Conservation (phyloP, 1,139 yeast species). For the Candida sp. region DNA sequence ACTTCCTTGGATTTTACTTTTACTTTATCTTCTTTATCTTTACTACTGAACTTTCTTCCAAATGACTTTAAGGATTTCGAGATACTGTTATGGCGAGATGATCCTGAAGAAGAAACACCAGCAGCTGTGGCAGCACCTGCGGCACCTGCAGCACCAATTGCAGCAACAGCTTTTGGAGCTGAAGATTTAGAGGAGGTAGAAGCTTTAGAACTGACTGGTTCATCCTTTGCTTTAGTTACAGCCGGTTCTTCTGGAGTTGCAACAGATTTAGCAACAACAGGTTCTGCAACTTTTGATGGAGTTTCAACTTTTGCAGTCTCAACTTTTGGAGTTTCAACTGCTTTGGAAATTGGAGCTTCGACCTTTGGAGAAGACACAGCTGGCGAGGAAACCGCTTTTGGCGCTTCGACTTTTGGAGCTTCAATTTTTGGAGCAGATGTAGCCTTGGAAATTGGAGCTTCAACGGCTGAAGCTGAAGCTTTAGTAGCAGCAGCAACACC, state of each 20-base stretch:
- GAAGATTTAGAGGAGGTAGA: conserved; percentile 1
- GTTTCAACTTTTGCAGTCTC: not conserved
- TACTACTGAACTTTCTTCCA: conserved; percentile 15
- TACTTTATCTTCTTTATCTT: conserved; percentile 7
- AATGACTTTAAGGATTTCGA: conserved; percentile 18
- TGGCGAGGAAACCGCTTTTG: not conserved
- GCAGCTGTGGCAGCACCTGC: conserved; percentile 9
- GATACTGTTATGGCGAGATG: conserved; percentile 14
- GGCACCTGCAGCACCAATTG: conserved; percentile 8
- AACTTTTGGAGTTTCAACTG: not conserved
- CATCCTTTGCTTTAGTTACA: conserved; percentile 7
- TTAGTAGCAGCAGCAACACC: not conserved
- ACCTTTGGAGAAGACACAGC: conserved; percentile 4
- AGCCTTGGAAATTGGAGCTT: not conserved
- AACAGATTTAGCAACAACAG: conserved; percentile 10
- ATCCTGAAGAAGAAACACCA: conserved; percentile 4
- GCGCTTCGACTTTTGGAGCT: conserved; percentile 3
- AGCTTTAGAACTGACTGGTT: conserved; percentile 1
- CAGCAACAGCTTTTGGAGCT: conserved; percentile 8
- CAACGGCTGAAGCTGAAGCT: not conserved
- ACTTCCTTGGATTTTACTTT: conserved; percentile 6
- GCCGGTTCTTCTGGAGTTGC: conserved; percentile 7
- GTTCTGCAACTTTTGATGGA: conserved; percentile 6
- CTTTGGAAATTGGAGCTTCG: not conserved
- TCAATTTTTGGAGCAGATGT: not conserved